Percentiles rank a stretch among this genome's conserved stretches.
phyloP scores from a whole-genome alignment of 2,329 filamentous ascomycete genomes.

The Ambrosiella beaveri region DNA sequence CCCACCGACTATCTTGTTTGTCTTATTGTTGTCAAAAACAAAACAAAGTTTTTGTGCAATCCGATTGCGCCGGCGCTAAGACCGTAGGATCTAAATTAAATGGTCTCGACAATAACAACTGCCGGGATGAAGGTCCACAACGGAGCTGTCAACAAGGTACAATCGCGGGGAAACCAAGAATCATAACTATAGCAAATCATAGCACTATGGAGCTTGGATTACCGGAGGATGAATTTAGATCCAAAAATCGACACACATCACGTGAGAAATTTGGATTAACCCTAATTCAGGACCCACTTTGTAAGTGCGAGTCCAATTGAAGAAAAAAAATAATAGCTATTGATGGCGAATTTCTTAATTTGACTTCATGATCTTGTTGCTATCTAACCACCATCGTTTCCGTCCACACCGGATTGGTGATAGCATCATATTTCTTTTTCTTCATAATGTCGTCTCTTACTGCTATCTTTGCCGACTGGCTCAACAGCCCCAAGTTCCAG shows the following conservation, averaged over 20 bases:
- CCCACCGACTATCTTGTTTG: no score
- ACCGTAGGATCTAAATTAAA: no score
- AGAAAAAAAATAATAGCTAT: not conserved
- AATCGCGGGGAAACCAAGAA: not conserved
- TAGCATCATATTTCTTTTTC: not conserved
- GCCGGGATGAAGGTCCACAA: not conserved
- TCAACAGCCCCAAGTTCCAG: slow-evolving; percentile 33
- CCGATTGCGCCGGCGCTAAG: no score
- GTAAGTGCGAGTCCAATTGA: no score
- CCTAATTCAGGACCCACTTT: not conserved
- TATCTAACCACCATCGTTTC: not conserved
- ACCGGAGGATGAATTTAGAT: not conserved
- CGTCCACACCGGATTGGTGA: not conserved
- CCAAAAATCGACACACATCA: not conserved
- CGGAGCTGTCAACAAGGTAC: not conserved
- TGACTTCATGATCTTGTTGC: not conserved
- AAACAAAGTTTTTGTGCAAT: no score
- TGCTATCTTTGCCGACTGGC: slow-evolving; percentile 10
- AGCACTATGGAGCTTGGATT: not conserved
- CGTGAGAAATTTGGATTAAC: not conserved
- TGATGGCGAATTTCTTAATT: not conserved
- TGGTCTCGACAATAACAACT: no score
- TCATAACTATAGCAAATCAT: not conserved
- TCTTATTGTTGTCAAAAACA: no score
- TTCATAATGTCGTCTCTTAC: slow-evolving; percentile 10